Base-by-base conservation (phyloP, 352 stramenopile genomes). In the Phytophthora ramorum region DNA sequence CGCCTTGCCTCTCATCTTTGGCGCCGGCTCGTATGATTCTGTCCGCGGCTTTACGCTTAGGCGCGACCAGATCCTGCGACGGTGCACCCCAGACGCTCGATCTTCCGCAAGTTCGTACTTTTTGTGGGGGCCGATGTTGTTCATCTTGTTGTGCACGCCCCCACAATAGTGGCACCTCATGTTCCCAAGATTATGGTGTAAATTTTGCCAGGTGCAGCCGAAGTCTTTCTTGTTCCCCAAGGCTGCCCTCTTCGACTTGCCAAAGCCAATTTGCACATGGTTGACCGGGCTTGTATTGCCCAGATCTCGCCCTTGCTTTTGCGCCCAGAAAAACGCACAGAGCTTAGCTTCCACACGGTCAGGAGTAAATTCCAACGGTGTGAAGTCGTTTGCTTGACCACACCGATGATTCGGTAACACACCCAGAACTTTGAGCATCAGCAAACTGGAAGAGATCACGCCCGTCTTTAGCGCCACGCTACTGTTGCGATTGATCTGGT, bases 221-320 rank as follows among this genome's bases (percentile, higher is more conserved):
- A 16, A 8, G 22, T 12, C n/a, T 53, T 51, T 20, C 13, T 2
- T n/a, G n/a, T 61, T 53, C 4, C 41, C 41, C 13, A 52, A 13
- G 5, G 8, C 53, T 17, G 30, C n/a, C 7, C 34, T 2, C n/a
- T 34, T 57, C 7, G 49, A 5, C 34, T 44, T 57, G 32, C 5
- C 44, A 50, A 19, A 4, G 10, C 22, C n/a, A 0, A 19, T 34
- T 13, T 48, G 20, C 4, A 60, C 38, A 34, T 59, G 58, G 16
- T 59, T 66, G 7, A 66, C 40, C 13, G 28, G 10, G 17, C 8
- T 7, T 20, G 2, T 35, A 22, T 24, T n/a, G 2, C 3, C 28
- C 8, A 66, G 16, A 67, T 67, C 16, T 67, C 9, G 14, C 2
- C 34, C 32, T 48, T 38, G 19, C 40, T 60, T 12, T 67, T 67